Percentiles rank a stretch among this genome's conserved stretches.
phyloP scores from a whole-genome alignment of 768 basidiomycete species.

The Exsudoporus frostii region DNA sequence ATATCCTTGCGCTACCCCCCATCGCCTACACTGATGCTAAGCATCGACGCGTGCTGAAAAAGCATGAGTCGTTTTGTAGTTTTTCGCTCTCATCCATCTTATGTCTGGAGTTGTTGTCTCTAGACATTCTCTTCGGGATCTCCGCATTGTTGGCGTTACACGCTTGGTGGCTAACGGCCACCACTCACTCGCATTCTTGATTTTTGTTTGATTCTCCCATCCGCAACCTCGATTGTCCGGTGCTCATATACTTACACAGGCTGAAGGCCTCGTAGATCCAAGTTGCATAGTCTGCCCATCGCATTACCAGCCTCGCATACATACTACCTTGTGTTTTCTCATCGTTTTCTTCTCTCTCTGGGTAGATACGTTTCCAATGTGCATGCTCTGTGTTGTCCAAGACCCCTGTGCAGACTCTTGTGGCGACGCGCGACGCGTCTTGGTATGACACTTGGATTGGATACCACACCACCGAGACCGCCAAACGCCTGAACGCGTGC shows the following conservation, averaged over 20 bases:
- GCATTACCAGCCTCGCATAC: slow-evolving; percentile 23
- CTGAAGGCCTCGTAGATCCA: slow-evolving; percentile 35
- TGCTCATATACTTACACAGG: slow-evolving; percentile 31
- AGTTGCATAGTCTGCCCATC: slow-evolving; percentile 16
- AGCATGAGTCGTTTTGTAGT: slow-evolving; percentile 6
- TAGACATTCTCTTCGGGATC: slow-evolving; percentile 12
- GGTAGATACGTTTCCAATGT: slow-evolving; percentile 21
- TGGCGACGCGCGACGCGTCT: slow-evolving; percentile 5
- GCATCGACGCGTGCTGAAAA: slow-evolving; percentile 17
- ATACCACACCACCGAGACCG: neutral
- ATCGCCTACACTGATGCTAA: slow-evolving; percentile 22
- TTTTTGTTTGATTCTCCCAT: slow-evolving; percentile 2
- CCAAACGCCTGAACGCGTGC: slow-evolving; percentile 12
- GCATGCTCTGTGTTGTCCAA: slow-evolving; percentile 9
- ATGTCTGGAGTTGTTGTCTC: slow-evolving; percentile 9
- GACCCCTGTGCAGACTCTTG: neutral
- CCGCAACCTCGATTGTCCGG: slow-evolving; percentile 7
- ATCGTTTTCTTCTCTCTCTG: slow-evolving; percentile 5
- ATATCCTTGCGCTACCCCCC: slow-evolving; percentile 21
- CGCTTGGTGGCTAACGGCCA: slow-evolving; percentile 31
- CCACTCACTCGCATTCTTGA: slow-evolving; percentile 10
- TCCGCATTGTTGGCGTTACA: slow-evolving; percentile 17
- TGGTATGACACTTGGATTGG: neutral
- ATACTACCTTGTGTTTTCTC: slow-evolving; percentile 22
- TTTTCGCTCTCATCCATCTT: slow-evolving; percentile 2